A percentile compares a stretch with the other conserved stretches of the same genome.
Conservation (phyloP, 345 rosid genomes). For the Conringia planisiliqua region DNA sequence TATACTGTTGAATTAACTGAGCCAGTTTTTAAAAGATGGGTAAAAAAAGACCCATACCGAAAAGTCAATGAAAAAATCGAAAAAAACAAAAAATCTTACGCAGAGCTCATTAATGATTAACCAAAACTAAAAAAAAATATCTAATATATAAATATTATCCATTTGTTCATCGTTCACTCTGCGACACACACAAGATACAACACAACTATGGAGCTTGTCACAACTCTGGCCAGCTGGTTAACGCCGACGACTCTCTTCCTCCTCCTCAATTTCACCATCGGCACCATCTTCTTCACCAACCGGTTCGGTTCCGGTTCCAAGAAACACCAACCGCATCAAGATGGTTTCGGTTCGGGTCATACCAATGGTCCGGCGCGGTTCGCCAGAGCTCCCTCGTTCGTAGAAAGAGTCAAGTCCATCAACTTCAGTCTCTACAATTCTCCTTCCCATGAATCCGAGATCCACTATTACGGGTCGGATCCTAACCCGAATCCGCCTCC, state of each 20-base stretch:
- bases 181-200: conserved; percentile 6
- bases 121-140: conserved; percentile 6
- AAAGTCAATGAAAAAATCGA: not conserved
- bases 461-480: conserved; percentile 21
- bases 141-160: conserved; percentile 16
- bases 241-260: conserved; percentile 43
- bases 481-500: conserved; percentile 34
- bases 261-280: conserved; percentile 39
- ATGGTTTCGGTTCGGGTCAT: conserved; percentile 34
- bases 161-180: conserved; percentile 8
- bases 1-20: not conserved
- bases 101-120: conserved; percentile 3
- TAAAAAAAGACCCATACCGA: not conserved
- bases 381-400: conserved; percentile 46
- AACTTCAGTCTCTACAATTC: conserved; percentile 36
- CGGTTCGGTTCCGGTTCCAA: conserved; percentile 20
- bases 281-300: conserved; percentile 33
- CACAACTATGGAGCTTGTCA: conserved; percentile 26
- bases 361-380: conserved; percentile 29
- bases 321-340: conserved; percentile 2
- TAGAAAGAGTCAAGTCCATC: conserved; percentile 49
- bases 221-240: conserved; percentile 37
- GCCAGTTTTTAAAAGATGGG: not conserved
- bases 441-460: conserved; percentile 12
- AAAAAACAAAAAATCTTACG: not conserved